Percentiles rank a stretch among this genome's conserved stretches.
Conservation (phyloP, 2,329 filamentous ascomycete species). For the Talaromyces sp. region DNA sequence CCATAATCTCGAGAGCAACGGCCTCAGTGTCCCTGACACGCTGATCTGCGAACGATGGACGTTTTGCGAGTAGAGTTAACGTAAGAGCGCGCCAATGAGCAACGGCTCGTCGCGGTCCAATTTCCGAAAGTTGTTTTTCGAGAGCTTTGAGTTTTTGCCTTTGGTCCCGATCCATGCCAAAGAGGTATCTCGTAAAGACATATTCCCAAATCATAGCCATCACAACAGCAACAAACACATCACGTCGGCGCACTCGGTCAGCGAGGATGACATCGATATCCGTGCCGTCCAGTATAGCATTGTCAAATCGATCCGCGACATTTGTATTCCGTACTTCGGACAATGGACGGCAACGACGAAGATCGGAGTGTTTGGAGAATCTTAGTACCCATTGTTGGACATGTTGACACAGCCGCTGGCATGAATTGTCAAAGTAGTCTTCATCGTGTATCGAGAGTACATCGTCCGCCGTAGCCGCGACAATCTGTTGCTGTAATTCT, state of each 20-base stretch:
- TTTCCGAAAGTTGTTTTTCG: conserved; percentile 85
- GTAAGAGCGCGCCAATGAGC: conserved; percentile 97
- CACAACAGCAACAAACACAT: conserved; percentile 97
- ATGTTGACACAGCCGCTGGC: conserved; percentile 90
- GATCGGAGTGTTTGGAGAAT: conserved; percentile 97
- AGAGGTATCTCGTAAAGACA: conserved; percentile 94
- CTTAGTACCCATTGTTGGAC: conserved; percentile 97
- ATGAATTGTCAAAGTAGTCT: conserved; percentile 91
- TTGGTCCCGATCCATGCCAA: conserved; percentile 97
- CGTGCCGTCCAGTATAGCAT: conserved; percentile 86
- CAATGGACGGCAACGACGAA: conserved; percentile 77
- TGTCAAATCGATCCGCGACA: conserved; percentile 89
- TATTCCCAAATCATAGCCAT: conserved; percentile 99
- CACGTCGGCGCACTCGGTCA: conserved; percentile 81
- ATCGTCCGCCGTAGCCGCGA: conserved; percentile 59
- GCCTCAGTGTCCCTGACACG: conserved; percentile 88
- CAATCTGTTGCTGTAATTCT: conserved; percentile 57
- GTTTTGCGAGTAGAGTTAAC: conserved; percentile 77
- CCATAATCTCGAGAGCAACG: conserved; percentile 87
- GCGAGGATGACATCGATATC: conserved; percentile 84
- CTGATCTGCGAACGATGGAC: conserved; percentile 75
- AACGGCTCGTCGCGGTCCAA: conserved; percentile 82
- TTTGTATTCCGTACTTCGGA: conserved; percentile 86
- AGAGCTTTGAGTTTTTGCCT: conserved; percentile 94
- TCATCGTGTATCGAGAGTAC: conserved; percentile 81